A percentile compares a stretch with the other conserved stretches of the same genome.
Evolutionary conservation across 441 rosid genomes (phyloP).

Genomic region (Adansonia rubrostipa): DNA sequence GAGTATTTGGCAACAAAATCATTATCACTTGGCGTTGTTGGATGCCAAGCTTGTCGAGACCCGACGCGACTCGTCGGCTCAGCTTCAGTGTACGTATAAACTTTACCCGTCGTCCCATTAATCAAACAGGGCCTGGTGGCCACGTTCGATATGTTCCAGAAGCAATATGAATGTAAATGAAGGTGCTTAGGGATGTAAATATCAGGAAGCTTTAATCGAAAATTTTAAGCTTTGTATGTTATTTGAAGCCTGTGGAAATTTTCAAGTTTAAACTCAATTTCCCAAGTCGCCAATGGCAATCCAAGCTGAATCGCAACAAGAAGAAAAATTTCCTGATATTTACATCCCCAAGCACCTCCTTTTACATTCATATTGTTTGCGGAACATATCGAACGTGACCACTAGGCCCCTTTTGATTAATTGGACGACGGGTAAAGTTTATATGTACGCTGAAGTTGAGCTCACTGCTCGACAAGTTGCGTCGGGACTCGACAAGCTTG

Average conservation of each 20-base stretch:
- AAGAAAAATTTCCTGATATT: slow-evolving; percentile 49
- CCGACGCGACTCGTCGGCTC: slow-evolving; percentile 41
- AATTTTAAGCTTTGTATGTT: too few species aligned
- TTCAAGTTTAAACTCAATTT: background rate
- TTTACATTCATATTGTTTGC: slow-evolving; percentile 46
- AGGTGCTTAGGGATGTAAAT: slow-evolving; percentile 51
- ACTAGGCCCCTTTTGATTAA: slow-evolving; percentile 50
- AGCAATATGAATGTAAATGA: slow-evolving; percentile 46
- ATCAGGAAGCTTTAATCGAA: slow-evolving; percentile 49
- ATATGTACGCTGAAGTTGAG: slow-evolving; percentile 44
- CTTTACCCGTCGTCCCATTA: slow-evolving; percentile 43
- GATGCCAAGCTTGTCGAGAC: slow-evolving; percentile 41
- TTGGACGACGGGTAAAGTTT: slow-evolving; percentile 41
- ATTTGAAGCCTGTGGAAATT: background rate
- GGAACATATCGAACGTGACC: slow-evolving; percentile 34
- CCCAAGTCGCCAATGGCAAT: slow-evolving; percentile 39
- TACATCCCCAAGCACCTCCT: slow-evolving; percentile 51
- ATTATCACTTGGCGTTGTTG: slow-evolving; percentile 49
- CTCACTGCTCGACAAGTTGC: slow-evolving; percentile 33
- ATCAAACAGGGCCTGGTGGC: slow-evolving; percentile 48
- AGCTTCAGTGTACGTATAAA: slow-evolving; percentile 42
- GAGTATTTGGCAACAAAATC: slow-evolving; percentile 47
- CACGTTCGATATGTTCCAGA: slow-evolving; percentile 36
- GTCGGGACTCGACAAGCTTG: slow-evolving; percentile 39
- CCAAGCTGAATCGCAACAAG: slow-evolving; percentile 16